phyloP scores from a whole-genome alignment of 495 filamentous ascomycete species.

The Aspergillus bertholletiae region DNA sequence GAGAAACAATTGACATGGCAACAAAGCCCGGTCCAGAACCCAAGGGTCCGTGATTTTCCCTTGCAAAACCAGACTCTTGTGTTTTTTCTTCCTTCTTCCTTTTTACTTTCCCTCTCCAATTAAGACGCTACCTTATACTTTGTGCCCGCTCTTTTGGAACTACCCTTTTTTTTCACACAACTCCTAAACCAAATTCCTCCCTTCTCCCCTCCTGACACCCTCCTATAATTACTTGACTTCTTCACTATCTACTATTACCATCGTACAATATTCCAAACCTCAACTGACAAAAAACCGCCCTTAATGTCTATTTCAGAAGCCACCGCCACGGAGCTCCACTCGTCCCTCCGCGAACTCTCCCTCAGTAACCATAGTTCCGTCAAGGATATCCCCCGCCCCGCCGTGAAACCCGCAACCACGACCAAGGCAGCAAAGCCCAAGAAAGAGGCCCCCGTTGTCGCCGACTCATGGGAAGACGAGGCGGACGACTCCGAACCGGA shows the following conservation, averaged over 20 bases:
- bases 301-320: conserved; percentile 21
- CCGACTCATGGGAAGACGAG: conserved; percentile 88
- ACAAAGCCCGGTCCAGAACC: conserved; percentile 7
- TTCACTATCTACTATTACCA: conserved; percentile 1
- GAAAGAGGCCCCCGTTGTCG: conserved; percentile 46
- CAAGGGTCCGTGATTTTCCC: conserved; percentile 16
- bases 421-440: conserved; percentile 29
- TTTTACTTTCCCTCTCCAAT: no score
- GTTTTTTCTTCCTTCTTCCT: no score
- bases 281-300: conserved; percentile 10
- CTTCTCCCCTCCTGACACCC: not conserved
- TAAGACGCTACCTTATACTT: no score
- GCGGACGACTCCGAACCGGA: conserved; percentile 30
- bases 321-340: conserved; percentile 36
- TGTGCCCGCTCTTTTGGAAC: not conserved
- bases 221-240: not conserved
- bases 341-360: conserved; percentile 42
- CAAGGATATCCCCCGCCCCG: conserved; percentile 30
- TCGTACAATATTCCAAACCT: no score
- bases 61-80: not conserved
- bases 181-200: not conserved
- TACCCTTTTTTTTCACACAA: no score
- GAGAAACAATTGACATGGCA: conserved; percentile 18
- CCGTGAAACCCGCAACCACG: conserved; percentile 8
- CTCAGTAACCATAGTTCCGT: conserved; percentile 36